Evolutionary conservation across 768 basidiomycete genomes (phyloP), one percentile per base, ranked within the genome.

Genomic region (Leccinum uliginosum): DNA sequence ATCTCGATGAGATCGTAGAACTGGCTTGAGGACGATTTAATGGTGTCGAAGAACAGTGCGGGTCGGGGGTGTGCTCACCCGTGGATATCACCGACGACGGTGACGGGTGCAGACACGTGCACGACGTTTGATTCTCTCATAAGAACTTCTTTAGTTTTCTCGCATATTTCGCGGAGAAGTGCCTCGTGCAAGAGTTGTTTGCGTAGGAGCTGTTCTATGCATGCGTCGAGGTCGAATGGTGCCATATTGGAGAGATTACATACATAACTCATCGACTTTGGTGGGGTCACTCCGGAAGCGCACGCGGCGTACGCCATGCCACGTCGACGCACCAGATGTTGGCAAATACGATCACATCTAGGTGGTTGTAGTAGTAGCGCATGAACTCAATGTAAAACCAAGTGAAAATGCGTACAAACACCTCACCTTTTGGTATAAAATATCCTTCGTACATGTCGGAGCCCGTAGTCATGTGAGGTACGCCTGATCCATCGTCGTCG

Each of bases 1-100:
- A 98, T 98, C 74, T 99, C 96, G 72, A 98, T 91, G 65, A 99
- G 82, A 78, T 99, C 96, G 77, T 98, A 96, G 75, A 99, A 99
- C 82, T 99, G 96, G 58, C 96, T 97, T 84, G 73, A 73, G 43
- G 66, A 67, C 64, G 64, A 65, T 64, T 67, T 73, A 79, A 64
- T 76, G 71, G 64, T 62, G 59, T 59, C 55, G 56, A 54, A 15
- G 46, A 43, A 34, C 56, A 55, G 57, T 50, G 3, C 47, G 44
- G 43, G 45, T 34, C 49, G 53, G 43, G 54, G 35, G 59, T 64
- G 67, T 46, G 76, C 91, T 81, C 76, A 97, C 94, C 94, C 97
- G 71, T 99, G 97, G 50, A 99, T 98, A 71, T 99, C 97, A 51
- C 97, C 97, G 38, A 98, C 97, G 27, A 99, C 97, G 1, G 97